phyloP scores from a whole-genome alignment of 2,329 filamentous ascomycete genomes.

The Orbilia brochopaga region DNA sequence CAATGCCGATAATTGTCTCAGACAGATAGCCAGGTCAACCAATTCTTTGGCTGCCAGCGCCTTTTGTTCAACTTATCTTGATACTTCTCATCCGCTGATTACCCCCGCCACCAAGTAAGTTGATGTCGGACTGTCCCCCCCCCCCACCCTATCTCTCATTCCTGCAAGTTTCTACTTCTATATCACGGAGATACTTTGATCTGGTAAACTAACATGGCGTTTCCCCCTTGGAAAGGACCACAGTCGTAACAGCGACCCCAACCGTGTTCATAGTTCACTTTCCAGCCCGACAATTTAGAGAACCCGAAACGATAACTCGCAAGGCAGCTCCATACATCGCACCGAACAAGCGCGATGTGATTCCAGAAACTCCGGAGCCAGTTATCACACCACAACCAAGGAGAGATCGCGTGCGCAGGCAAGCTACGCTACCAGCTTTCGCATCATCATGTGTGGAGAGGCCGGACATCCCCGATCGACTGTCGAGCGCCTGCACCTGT shows the following conservation, averaged over 20 bases:
- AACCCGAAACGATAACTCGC: slow-evolving; percentile 39
- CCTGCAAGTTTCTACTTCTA: neutral
- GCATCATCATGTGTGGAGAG: slow-evolving; percentile 45
- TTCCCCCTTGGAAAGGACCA: slow-evolving; percentile 19
- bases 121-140: no score
- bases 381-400: slow-evolving; percentile 18
- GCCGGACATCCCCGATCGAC: slow-evolving; percentile 22
- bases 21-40: slow-evolving; percentile 6
- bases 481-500: slow-evolving; percentile 51
- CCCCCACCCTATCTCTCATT: neutral
- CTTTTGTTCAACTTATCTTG: slow-evolving; percentile 43
- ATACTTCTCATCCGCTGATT: slow-evolving; percentile 17
- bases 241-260: slow-evolving; percentile 34
- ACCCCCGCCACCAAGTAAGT: slow-evolving; percentile 35
- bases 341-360: slow-evolving; percentile 33
- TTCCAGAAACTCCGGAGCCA: slow-evolving; percentile 16
- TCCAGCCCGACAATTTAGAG: slow-evolving; percentile 4
- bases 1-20: slow-evolving; percentile 49
- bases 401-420: slow-evolving; percentile 11
- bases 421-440: slow-evolving; percentile 28
- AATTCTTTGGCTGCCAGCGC: slow-evolving; percentile 2
- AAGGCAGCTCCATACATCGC: slow-evolving; percentile 48
- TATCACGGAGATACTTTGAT: neutral
- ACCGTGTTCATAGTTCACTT: slow-evolving; percentile 43
- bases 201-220: neutral